A percentile compares a stretch with the other conserved stretches of the same genome.
Conservation (phyloP, 805 yeast genomes). For the Cyberlindnera mrakii region DNA sequence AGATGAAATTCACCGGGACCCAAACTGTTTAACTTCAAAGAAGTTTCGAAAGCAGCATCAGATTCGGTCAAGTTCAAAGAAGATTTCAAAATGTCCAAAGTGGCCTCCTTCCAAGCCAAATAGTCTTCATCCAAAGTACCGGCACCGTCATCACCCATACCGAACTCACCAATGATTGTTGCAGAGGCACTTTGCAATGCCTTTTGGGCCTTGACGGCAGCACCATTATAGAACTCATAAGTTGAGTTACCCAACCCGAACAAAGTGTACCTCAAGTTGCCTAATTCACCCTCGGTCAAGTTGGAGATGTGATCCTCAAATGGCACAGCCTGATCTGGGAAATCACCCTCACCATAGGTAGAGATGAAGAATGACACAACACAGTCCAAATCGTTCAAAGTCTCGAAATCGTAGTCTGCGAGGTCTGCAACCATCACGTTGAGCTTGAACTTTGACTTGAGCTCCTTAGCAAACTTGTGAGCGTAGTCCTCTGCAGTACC, state of each 20-base stretch:
- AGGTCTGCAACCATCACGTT: slow-evolving; percentile 82
- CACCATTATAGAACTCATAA: slow-evolving; percentile 84
- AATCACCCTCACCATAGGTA: slow-evolving; percentile 98
- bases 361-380: slow-evolving; percentile 78
- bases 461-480: slow-evolving; percentile 81
- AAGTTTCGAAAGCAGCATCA: slow-evolving; percentile 74
- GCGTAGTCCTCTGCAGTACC: slow-evolving; percentile 99
- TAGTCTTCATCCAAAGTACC: slow-evolving; percentile 96
- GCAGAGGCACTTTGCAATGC: slow-evolving; percentile 62
- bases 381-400: slow-evolving; percentile 56
- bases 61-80: slow-evolving; percentile 68
- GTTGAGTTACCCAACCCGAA: slow-evolving; percentile 95
- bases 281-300: slow-evolving; percentile 48
- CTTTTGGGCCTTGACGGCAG: slow-evolving; percentile 57
- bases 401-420: slow-evolving; percentile 82
- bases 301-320: slow-evolving; percentile 63
- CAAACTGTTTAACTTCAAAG: slow-evolving; percentile 37
- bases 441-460: slow-evolving; percentile 73
- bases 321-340: slow-evolving; percentile 87
- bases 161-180: slow-evolving; percentile 63
- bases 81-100: slow-evolving; percentile 60
- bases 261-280: slow-evolving; percentile 58
- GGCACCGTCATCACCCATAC: slow-evolving; percentile 92
- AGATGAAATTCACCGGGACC: slow-evolving; percentile 33
- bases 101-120: slow-evolving; percentile 82